These are phyloP conservation scores for Phaeophleospora eucalypticola DNA, from an alignment of 2,329 filamentous ascomycete genomes.

Conservation along the genomic window DNA sequence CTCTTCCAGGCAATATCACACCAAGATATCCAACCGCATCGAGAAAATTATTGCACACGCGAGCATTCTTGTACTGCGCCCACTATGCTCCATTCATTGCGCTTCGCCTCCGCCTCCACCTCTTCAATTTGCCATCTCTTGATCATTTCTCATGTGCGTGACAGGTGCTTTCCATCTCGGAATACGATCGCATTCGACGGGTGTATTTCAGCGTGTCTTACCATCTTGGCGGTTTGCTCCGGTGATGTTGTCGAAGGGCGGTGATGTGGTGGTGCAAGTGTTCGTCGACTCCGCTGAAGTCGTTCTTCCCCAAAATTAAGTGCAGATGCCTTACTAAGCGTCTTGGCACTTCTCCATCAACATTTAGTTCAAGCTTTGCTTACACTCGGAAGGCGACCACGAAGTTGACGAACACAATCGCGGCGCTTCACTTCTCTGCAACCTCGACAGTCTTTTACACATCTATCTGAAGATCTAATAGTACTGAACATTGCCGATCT, in stretches of 20 bases:
- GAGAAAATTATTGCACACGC: too few species aligned
- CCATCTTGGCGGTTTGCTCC: constrained; percentile 18
- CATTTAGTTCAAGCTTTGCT: too few species aligned
- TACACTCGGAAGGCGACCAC: too few species aligned
- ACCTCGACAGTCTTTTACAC: too few species aligned
- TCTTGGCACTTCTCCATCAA: neutral
- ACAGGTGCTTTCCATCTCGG: constrained; percentile 2
- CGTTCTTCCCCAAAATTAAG: neutral
- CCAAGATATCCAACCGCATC: too few species aligned
- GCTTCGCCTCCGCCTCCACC: neutral
- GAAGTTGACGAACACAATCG: too few species aligned
- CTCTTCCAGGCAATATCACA: too few species aligned
- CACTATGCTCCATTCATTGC: too few species aligned
- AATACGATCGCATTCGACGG: constrained; percentile 1
- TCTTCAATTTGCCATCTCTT: neutral
- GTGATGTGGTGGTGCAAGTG: neutral
- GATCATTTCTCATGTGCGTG: neutral
- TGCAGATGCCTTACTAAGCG: neutral
- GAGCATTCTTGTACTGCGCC: too few species aligned
- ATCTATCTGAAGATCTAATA: too few species aligned
- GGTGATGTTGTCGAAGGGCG: constrained; percentile 3
- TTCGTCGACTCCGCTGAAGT: neutral
- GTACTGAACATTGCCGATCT: too few species aligned
- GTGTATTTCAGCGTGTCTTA: constrained; percentile 7
- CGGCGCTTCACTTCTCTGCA: too few species aligned